Percentiles rank a stretch among this genome's conserved stretches.
These are phyloP conservation scores for Tulasnella sp. DNA, from an alignment of 768 basidiomycete species.

Conservation along the genomic window DNA sequence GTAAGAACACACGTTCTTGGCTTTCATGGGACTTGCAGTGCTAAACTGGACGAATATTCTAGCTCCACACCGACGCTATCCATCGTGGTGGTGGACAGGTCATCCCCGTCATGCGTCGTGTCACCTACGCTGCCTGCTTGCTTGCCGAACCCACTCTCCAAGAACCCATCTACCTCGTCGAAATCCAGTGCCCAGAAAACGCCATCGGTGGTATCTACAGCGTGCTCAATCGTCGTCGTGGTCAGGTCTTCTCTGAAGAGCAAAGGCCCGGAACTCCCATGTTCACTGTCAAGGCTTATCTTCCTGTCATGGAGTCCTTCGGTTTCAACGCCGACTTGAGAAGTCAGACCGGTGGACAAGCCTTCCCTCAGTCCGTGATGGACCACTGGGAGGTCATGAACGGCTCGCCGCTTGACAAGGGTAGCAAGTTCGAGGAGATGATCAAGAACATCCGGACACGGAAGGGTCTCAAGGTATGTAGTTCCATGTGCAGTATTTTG, in stretches of 20 bases:
- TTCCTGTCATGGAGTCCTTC: conserved; percentile 85
- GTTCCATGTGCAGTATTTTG: not conserved
- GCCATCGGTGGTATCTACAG: conserved; percentile 97
- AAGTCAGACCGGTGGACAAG: conserved; percentile 86
- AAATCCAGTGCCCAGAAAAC: conserved; percentile 96
- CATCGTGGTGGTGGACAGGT: conserved; percentile 99
- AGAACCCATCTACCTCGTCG: conserved; percentile 95
- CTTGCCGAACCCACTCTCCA: conserved; percentile 86
- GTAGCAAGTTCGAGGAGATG: conserved; percentile 80
- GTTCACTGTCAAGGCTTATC: conserved; percentile 98
- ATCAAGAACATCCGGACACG: conserved; percentile 72
- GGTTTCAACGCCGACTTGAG: conserved; percentile 97
- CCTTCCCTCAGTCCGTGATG: conserved; percentile 93
- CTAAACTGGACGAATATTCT: conserved; percentile 2
- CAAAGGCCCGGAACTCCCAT: conserved; percentile 96
- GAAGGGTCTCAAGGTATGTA: conserved; percentile 84
- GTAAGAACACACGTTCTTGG: conserved; percentile 25
- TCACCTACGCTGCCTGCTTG: conserved; percentile 88
- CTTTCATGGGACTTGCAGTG: not conserved
- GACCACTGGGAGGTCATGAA: conserved; percentile 86
- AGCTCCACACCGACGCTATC: conserved; percentile 97
- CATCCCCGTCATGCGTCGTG: conserved; percentile 94
- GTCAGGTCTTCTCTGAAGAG: conserved; percentile 96
- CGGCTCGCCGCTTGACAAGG: conserved; percentile 80
- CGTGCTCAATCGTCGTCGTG: conserved; percentile 89